These are phyloP conservation scores for Starmerella floris DNA, from an alignment of 805 yeast genomes.

Conservation along the genomic window DNA sequence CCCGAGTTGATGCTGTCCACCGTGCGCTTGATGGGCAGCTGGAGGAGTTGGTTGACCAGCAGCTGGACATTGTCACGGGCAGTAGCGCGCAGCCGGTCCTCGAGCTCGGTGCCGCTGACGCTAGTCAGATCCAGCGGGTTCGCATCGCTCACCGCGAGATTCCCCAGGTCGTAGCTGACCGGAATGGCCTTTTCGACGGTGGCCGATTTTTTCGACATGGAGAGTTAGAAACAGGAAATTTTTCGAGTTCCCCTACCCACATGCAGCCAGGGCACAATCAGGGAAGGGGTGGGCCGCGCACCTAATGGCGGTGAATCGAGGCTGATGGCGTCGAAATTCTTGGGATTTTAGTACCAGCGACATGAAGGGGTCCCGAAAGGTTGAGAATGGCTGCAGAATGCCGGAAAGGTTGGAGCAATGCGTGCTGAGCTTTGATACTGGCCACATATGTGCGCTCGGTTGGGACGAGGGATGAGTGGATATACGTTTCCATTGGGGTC, in stretches of 20 bases:
- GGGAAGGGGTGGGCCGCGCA: not conserved
- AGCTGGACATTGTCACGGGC: constrained; percentile 91
- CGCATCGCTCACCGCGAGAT: constrained; percentile 77
- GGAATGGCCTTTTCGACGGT: constrained; percentile 81
- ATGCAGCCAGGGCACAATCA: not conserved
- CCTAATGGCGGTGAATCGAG: no score
- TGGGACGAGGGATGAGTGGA: no score
- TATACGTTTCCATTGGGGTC: no score
- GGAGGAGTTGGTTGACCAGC: constrained; percentile 75
- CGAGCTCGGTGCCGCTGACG: constrained; percentile 30
- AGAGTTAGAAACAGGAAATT: not conserved
- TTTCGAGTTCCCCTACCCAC: not conserved
- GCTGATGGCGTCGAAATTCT: no score
- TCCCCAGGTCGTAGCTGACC: constrained; percentile 77
- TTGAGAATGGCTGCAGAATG: no score
- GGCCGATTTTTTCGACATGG: constrained; percentile 16
- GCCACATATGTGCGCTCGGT: no score
- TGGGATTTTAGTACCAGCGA: no score
- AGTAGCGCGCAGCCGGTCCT: constrained; percentile 41
- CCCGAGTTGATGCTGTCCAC: constrained; percentile 52
- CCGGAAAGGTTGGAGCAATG: no score
- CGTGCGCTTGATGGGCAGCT: constrained; percentile 78
- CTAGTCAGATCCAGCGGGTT: constrained; percentile 59
- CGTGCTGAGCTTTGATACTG: no score
- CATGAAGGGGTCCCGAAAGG: no score